Evolutionary conservation across 2,329 filamentous ascomycete genomes (phyloP).

Genomic region (Phyllosticta capitalensis): DNA sequence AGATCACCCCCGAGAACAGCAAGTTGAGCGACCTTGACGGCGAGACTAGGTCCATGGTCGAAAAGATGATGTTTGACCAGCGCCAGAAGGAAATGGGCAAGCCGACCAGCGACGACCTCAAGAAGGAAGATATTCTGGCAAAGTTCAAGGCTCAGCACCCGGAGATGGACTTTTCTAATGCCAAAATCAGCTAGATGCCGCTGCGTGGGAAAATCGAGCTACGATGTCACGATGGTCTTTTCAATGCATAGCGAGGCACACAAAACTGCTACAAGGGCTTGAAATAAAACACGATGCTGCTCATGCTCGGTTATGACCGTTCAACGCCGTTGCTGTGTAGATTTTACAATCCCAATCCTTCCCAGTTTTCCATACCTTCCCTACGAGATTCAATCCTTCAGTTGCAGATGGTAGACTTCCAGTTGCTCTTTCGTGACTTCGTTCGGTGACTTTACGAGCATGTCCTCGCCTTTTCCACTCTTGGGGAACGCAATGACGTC

Average conservation of each 20-base stretch:
- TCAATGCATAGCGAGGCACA: constrained; percentile 10
- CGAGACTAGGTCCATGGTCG: constrained; percentile 91
- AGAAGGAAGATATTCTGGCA: constrained; percentile 85
- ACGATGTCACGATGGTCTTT: constrained; percentile 10
- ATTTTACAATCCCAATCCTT: neutral
- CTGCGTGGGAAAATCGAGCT: neutral
- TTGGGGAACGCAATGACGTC: constrained; percentile 98
- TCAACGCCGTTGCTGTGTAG: neutral
- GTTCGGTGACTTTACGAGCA: constrained; percentile 70
- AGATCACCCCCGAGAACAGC: constrained; percentile 88
- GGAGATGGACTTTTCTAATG: constrained; percentile 60
- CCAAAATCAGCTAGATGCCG: constrained; percentile 43
- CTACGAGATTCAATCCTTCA: constrained; percentile 7
- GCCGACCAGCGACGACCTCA: constrained; percentile 87
- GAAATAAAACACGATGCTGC: neutral
- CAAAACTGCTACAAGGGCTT: neutral
- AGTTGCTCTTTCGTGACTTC: constrained; percentile 52
- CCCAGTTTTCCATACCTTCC: too few relatives aligned
- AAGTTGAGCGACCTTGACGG: constrained; percentile 89
- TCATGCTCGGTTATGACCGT: neutral
- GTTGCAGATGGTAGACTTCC: constrained; percentile 47
- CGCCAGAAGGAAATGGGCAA: constrained; percentile 87
- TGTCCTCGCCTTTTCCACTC: constrained; percentile 79
- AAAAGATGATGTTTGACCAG: constrained; percentile 99
- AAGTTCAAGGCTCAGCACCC: constrained; percentile 77